These are phyloP conservation scores for Mycena amicta DNA, from an alignment of 768 basidiomycete genomes.

Conservation along the genomic window DNA sequence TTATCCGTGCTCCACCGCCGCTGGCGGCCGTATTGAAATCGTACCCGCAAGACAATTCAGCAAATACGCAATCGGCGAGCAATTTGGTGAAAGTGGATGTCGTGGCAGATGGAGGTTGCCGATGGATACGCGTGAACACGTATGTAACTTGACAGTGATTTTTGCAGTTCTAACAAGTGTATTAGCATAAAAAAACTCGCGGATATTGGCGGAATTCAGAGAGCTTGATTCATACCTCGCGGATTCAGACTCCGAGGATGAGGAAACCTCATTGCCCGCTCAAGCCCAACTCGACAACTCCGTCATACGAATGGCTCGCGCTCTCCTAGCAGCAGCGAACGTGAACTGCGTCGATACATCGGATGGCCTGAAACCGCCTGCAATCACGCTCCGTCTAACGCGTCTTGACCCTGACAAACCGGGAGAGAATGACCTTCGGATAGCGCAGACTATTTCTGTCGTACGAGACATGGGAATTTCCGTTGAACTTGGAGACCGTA, in stretches of 20 bases:
- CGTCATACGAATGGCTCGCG: slow-evolving; percentile 68
- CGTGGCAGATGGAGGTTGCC: slow-evolving; percentile 70
- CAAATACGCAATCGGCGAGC: slow-evolving; percentile 32
- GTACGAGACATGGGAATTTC: slow-evolving; percentile 66
- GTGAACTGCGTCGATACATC: slow-evolving; percentile 51
- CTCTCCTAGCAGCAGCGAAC: slow-evolving; percentile 65
- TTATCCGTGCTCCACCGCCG: slow-evolving; percentile 60
- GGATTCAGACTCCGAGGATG: slow-evolving; percentile 52
- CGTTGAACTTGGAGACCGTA: slow-evolving; percentile 66
- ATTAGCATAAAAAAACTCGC: slow-evolving; percentile 79
- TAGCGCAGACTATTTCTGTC: slow-evolving; percentile 56
- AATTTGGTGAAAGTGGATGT: slow-evolving; percentile 72
- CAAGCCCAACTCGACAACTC: slow-evolving; percentile 71
- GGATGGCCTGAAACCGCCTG: slow-evolving; percentile 38
- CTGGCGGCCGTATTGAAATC: slow-evolving; percentile 61
- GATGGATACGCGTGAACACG: slow-evolving; percentile 91
- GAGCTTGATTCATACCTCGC: slow-evolving; percentile 84
- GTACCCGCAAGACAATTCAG: too few species aligned
- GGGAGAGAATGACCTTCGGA: slow-evolving; percentile 56
- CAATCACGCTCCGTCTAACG: slow-evolving; percentile 66
- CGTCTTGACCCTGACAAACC: slow-evolving; percentile 51
- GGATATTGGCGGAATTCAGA: slow-evolving; percentile 77
- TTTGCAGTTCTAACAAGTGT: too few species aligned
- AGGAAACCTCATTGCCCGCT: slow-evolving; percentile 41
- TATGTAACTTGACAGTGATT: too few species aligned